Evolutionary conservation across 192 early-diverging fungal species (phyloP).

Genomic region (Lobulomyces angularis): DNA sequence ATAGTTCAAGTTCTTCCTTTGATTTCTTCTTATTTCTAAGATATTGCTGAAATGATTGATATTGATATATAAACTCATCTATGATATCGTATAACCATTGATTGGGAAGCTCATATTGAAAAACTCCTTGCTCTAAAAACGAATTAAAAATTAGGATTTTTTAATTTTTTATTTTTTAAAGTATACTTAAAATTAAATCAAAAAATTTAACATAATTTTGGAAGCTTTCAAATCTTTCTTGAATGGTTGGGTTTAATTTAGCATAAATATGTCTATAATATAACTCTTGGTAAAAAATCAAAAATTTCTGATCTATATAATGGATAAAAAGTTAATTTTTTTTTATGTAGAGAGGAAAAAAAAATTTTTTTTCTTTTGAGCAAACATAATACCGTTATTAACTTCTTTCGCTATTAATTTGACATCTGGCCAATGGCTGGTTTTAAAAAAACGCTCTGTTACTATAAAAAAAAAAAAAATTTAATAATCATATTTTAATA

Average conservation of each 20-base stretch:
- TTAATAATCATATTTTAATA: too few relatives aligned
- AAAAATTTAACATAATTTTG: slow-evolving; percentile 95
- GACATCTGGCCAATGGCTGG: slow-evolving; percentile 81
- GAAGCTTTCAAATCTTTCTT: slow-evolving; percentile 84
- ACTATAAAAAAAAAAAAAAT: too few relatives aligned
- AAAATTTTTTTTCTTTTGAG: neutral
- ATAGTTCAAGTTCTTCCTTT: slow-evolving; percentile 69
- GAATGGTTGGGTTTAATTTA: slow-evolving; percentile 73
- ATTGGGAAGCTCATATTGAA: slow-evolving; percentile 84
- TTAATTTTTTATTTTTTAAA: neutral
- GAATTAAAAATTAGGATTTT: slow-evolving; percentile 2
- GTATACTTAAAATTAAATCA: slow-evolving; percentile 82
- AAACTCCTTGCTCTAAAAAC: slow-evolving; percentile 38
- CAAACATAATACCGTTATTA: slow-evolving; percentile 53
- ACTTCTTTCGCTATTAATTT: slow-evolving; percentile 69
- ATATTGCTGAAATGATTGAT: slow-evolving; percentile 94
- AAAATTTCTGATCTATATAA: slow-evolving; percentile 62
- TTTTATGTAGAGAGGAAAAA: neutral
- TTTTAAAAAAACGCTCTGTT: too few relatives aligned
- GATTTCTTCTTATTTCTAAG: slow-evolving; percentile 73
- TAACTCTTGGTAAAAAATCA: slow-evolving; percentile 89
- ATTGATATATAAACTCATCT: slow-evolving; percentile 98
- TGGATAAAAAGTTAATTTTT: neutral
- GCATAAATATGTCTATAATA: slow-evolving; percentile 96
- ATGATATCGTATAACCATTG: slow-evolving; percentile 99